phyloP scores from a whole-genome alignment of 148 eudicot genomes.

The Oxyria digyna region DNA sequence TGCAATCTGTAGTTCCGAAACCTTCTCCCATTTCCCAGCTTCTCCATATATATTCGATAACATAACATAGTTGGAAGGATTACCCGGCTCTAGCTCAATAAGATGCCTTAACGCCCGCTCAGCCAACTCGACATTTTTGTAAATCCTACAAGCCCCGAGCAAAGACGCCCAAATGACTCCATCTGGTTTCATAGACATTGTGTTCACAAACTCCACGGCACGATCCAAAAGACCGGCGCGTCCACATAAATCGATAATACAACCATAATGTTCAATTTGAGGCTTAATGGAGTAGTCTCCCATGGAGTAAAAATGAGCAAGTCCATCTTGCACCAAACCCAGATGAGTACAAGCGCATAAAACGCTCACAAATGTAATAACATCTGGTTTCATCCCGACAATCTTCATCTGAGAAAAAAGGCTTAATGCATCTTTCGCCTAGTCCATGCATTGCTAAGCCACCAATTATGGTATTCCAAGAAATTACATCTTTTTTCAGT shows the following conservation, averaged over 20 bases:
- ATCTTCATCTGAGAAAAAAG: conserved; percentile 40
- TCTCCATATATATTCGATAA: conserved; percentile 53
- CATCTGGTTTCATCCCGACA: conserved; percentile 44
- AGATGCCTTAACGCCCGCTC: conserved; percentile 50
- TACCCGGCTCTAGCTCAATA: conserved; percentile 50
- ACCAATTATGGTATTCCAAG: conserved; percentile 70
- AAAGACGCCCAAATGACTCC: conserved; percentile 56
- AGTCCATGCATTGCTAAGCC: conserved; percentile 65
- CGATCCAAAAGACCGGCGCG: conserved; percentile 50
- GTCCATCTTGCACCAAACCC: conserved; percentile 50
- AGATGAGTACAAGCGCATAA: conserved; percentile 73
- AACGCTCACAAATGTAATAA: conserved; percentile 54
- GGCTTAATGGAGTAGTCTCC: conserved; percentile 34
- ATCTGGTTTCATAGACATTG: conserved; percentile 62
- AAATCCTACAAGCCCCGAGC: conserved; percentile 57
- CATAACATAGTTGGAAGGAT: conserved; percentile 57
- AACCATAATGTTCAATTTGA: conserved; percentile 71
- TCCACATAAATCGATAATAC: conserved; percentile 55
- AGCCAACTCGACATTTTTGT: conserved; percentile 56
- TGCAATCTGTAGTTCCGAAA: conserved; percentile 45
- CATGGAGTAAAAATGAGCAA: conserved; percentile 46
- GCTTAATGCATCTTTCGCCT: conserved; percentile 42
- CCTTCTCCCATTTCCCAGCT: conserved; percentile 45
- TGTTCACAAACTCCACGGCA: conserved; percentile 45
- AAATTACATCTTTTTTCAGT: conserved; percentile 41